A percentile compares a stretch with the other conserved stretches of the same genome.
phyloP scores from a whole-genome alignment of 2,329 filamentous ascomycete genomes.

The Paraphoma sp. region DNA sequence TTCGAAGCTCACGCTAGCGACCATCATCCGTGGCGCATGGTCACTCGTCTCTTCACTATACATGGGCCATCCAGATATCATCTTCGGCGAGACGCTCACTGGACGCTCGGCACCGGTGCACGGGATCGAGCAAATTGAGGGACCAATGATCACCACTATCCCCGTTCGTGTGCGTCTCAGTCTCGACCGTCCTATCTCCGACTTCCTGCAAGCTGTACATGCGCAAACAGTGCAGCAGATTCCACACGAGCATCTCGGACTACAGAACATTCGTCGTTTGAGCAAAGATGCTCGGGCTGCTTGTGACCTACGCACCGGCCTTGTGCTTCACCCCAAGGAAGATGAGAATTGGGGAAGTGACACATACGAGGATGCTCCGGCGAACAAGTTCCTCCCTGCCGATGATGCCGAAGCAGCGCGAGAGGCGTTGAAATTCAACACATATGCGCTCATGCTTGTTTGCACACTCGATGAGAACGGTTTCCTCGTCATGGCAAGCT shows the following conservation, averaged over 20 bases:
- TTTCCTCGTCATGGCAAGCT: conserved; percentile 68
- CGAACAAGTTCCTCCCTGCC: conserved; percentile 61
- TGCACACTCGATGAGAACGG: conserved; percentile 65
- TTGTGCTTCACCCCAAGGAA: conserved; percentile 48
- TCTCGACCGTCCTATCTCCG: conserved; percentile 50
- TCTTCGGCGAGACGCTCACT: conserved; percentile 67
- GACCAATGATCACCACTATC: conserved; percentile 67
- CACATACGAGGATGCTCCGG: conserved; percentile 45
- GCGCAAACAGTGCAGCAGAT: conserved; percentile 64
- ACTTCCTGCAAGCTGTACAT: conserved; percentile 65
- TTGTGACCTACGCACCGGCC: conserved; percentile 44
- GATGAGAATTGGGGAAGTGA: conserved; percentile 26
- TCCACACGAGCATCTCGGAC: conserved; percentile 68
- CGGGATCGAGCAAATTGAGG: conserved; percentile 62
- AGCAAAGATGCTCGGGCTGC: conserved; percentile 43
- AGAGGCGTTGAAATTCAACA: conserved; percentile 64
- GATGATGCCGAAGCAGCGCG: conserved; percentile 64
- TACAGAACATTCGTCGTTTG: conserved; percentile 63
- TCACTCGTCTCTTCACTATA: conserved; percentile 63
- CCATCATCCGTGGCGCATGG: conserved; percentile 66
- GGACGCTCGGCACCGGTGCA: conserved; percentile 58
- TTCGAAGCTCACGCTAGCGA: conserved; percentile 55
- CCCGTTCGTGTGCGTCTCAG: conserved; percentile 61
- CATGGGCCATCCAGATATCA: conserved; percentile 59
- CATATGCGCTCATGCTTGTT: conserved; percentile 70